Conservation (phyloP, 78 protist genomes). For the Mastigamoeba balamuthi region DNA sequence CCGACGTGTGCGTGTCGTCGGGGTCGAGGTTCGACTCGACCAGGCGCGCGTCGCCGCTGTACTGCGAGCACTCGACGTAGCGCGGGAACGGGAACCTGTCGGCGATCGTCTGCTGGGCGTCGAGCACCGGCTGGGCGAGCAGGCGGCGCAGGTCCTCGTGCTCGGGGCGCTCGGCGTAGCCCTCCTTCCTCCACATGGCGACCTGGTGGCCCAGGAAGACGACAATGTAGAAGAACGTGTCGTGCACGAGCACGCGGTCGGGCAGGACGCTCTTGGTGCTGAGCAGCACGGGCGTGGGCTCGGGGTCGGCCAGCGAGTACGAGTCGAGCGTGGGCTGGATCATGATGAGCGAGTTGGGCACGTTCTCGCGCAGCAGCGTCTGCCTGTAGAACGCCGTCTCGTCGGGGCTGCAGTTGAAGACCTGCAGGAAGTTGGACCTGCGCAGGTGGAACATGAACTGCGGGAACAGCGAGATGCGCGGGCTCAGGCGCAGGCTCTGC, state of each 20-base stretch:
- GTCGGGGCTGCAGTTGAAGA: conserved; percentile 90
- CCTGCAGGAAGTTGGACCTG: conserved; percentile 86
- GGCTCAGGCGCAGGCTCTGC: conserved; percentile 51
- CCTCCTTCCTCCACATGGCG: conserved; percentile 80
- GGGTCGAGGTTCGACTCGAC: conserved; percentile 80
- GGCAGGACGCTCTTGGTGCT: conserved; percentile 18
- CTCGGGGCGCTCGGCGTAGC: conserved; percentile 61
- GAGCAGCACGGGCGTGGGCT: conserved; percentile 59
- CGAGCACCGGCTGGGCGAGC: conserved; percentile 65
- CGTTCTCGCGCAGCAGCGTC: conserved; percentile 62
- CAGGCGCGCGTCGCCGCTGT: conserved; percentile 79
- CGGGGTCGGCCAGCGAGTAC: conserved; percentile 60
- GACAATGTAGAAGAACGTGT: conserved; percentile 91
- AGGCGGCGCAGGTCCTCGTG: conserved; percentile 57
- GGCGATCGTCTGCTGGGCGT: conserved; percentile 48
- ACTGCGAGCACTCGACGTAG: conserved; percentile 74
- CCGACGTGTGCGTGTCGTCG: conserved; percentile 56
- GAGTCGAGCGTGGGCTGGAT: conserved; percentile 92
- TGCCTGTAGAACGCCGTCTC: conserved; percentile 83
- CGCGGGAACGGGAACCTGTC: conserved; percentile 68
- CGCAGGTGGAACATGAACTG: conserved; percentile 98
- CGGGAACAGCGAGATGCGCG: conserved; percentile 79
- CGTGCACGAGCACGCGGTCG: conserved; percentile 87
- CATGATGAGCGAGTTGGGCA: conserved; percentile 76
- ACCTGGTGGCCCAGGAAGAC: conserved; percentile 90